Evolutionary conservation across 108 stramenopile species (phyloP).

Genomic region (Nitzschia putrida): DNA sequence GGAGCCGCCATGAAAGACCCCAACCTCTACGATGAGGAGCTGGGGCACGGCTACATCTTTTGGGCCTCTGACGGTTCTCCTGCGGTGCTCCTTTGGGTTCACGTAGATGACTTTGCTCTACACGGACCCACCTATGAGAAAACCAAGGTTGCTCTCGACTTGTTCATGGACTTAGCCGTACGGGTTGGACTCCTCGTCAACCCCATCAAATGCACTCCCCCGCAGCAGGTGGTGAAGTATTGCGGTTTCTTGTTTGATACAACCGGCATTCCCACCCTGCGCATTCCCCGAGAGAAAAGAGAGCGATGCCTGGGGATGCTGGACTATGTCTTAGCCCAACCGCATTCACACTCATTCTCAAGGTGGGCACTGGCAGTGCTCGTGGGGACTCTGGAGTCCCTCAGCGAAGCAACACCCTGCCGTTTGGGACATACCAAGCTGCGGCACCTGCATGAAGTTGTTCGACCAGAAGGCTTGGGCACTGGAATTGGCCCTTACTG

Average conservation of each 20-base stretch:
- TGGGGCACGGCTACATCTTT: not conserved
- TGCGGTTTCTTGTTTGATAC: constrained; percentile 1
- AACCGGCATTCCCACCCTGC: not conserved
- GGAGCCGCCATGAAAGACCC: not conserved
- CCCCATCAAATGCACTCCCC: not conserved
- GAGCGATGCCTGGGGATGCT: not conserved
- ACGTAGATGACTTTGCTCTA: not conserved
- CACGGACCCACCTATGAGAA: not conserved
- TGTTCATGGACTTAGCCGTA: not conserved
- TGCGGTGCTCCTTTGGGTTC: not conserved
- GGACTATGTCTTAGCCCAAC: not conserved
- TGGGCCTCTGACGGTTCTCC: not conserved
- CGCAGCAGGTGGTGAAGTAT: not conserved
- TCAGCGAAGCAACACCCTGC: not conserved
- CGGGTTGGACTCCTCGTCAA: not conserved
- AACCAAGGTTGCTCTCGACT: not conserved
- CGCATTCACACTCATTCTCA: not conserved
- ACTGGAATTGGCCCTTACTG: not conserved
- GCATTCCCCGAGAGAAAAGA: not conserved
- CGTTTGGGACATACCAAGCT: not conserved
- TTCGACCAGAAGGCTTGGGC: not conserved
- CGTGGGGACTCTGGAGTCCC: not conserved
- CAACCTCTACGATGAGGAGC: not conserved
- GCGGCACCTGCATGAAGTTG: not conserved
- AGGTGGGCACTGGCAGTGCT: no score